Evolutionary conservation across 1,284 basidiomycete genomes (phyloP).

Genomic region (Microbotryum silenes-acaulis): DNA sequence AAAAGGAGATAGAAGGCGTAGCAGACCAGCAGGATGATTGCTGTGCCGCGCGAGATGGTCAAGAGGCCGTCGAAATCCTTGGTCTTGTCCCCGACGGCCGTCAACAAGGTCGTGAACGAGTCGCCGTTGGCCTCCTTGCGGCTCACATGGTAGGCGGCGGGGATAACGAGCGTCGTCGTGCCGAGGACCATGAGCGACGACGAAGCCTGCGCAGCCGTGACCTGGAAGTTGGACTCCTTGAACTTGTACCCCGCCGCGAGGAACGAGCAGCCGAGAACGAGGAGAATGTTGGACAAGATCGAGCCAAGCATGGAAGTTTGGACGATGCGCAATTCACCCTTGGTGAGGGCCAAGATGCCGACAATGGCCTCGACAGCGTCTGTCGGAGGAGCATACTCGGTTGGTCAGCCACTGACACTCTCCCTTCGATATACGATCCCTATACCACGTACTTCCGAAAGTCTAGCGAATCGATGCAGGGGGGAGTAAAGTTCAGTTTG

Average conservation of each 20-base stretch:
- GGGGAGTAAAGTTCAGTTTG: not conserved
- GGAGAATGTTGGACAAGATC: conserved; percentile 58
- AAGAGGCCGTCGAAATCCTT: conserved; percentile 50
- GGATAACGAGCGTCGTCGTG: conserved; percentile 36
- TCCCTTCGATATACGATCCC: not conserved
- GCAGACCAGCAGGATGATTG: conserved; percentile 68
- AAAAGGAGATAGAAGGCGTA: conserved; percentile 59
- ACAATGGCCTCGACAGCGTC: conserved; percentile 42
- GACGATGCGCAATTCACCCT: conserved; percentile 73
- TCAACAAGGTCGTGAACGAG: conserved; percentile 1
- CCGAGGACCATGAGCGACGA: conserved; percentile 39
- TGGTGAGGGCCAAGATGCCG: conserved; percentile 51
- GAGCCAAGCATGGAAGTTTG: conserved; percentile 59
- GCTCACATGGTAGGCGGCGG: conserved; percentile 35
- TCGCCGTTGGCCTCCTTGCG: conserved; percentile 25
- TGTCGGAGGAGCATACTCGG: not conserved
- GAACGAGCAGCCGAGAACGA: conserved; percentile 77
- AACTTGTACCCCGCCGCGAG: conserved; percentile 58
- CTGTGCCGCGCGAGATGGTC: conserved; percentile 73
- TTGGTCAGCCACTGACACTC: not conserved
- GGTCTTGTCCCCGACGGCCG: conserved; percentile 15
- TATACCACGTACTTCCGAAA: conserved; percentile 6
- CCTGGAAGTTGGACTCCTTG: conserved; percentile 64
- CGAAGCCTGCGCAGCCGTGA: conserved; percentile 76
- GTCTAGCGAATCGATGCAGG: conserved; percentile 2